A percentile compares a stretch with the other conserved stretches of the same genome.
These are phyloP conservation scores for Sicyos edulis DNA, from an alignment of 306 rosid species.

Conservation along the genomic window DNA sequence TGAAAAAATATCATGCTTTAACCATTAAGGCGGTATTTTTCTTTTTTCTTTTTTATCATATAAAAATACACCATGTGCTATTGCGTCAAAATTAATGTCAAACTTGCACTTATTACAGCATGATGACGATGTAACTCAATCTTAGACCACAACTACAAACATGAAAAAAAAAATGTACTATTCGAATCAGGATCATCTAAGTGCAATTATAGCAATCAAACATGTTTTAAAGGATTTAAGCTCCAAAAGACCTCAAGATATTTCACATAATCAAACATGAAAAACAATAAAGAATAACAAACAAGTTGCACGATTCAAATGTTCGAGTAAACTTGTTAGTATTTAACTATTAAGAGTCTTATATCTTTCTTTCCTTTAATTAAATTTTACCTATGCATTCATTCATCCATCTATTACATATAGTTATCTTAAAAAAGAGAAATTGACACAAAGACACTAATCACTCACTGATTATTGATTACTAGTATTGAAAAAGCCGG, in stretches of 20 bases:
- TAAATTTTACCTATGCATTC: too few relatives aligned
- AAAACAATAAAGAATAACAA: conserved; percentile 4
- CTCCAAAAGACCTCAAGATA: neutral
- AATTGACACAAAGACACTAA: too few relatives aligned
- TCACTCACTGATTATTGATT: too few relatives aligned
- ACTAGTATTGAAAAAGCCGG: too few relatives aligned
- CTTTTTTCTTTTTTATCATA: neutral
- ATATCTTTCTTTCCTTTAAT: too few relatives aligned
- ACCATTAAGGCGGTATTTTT: neutral
- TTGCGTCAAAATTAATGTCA: neutral
- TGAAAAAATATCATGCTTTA: neutral
- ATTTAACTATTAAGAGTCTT: too few relatives aligned
- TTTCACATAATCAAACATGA: neutral
- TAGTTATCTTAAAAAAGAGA: too few relatives aligned
- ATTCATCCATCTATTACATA: too few relatives aligned
- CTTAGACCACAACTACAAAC: neutral
- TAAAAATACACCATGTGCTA: neutral
- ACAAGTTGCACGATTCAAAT: neutral
- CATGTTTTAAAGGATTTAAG: neutral
- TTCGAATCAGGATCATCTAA: neutral
- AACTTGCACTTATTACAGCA: neutral
- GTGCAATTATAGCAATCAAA: neutral
- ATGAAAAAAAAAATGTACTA: neutral
- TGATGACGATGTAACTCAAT: neutral
- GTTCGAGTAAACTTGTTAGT: too few relatives aligned